Evolutionary conservation across 2,329 filamentous ascomycete species (phyloP), one percentile per base, ranked within the genome.

Genomic region (Knufia petricola): DNA sequence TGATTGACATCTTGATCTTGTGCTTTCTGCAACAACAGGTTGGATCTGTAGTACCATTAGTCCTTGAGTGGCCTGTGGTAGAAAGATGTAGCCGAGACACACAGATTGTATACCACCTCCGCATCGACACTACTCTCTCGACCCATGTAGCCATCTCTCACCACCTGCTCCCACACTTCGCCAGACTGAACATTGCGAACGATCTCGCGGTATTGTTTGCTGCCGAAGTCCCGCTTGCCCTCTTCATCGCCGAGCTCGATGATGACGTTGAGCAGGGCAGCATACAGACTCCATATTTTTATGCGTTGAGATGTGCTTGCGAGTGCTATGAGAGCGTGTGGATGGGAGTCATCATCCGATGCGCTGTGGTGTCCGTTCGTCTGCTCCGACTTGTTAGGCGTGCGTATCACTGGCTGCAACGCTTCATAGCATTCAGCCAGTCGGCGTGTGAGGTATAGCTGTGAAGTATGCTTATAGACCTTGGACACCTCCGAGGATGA

Each of bases 271-370:
- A 96, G 74, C 44, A 95, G 84, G 15, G 89, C 95, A 56, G 96
- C 77, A 64, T 96, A 98, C 60, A 98, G 76, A 66, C 88, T 95
- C 92, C 92, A 98, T 55, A 96, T 84, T 68, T 96, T 98, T 65
- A 95, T 84, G 56, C 89, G 76, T 50, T 87, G 92, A 26, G 82
- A 85, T 56, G 84, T 80, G 36, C 85, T 89, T 46, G 87, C 87
- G 54, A 76, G 79, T 47, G 86, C 83, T 46, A 95, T 81, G 3
- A 88, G 87, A 23, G 87, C 84, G 23, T 78, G 71, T 50, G 80
- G 75, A 30, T 59, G 63, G 17, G 66, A 55, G 26, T 69, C 67
- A 17, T 64, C 71, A 49, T 73, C 67, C n/a, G n/a, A 37, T 19
- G 19, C 19, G 30, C 44, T 39, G 10, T 39, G 13, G 23, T 47